phyloP scores from a whole-genome alignment of 345 rosid genomes.

The Gossypium stocksii region DNA sequence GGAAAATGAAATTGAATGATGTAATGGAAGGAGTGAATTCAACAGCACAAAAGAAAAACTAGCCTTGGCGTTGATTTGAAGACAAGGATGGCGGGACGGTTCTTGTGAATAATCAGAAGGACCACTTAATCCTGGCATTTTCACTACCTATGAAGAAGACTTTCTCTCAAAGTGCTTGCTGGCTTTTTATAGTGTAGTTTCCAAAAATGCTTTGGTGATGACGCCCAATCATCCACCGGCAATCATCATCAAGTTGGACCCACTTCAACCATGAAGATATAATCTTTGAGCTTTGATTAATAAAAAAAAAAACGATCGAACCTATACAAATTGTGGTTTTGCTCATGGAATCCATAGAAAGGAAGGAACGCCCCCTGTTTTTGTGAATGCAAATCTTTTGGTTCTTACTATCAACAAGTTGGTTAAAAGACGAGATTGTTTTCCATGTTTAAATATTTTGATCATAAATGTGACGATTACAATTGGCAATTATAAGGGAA shows the following conservation, averaged over 20 bases:
- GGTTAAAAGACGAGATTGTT: no score
- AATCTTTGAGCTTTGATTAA: background rate
- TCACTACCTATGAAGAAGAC: background rate
- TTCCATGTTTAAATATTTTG: no score
- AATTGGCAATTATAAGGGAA: no score
- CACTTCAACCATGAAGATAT: background rate
- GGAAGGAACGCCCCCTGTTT: no score
- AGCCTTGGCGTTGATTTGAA: slow-evolving; percentile 72
- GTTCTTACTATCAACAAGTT: no score
- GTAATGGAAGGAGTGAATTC: background rate
- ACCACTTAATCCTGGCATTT: slow-evolving; percentile 70
- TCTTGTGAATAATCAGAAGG: slow-evolving; percentile 75
- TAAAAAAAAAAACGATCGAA: no score
- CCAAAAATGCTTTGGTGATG: background rate
- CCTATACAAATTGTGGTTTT: no score
- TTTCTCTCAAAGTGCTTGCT: background rate
- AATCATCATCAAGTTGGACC: background rate
- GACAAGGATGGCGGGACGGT: slow-evolving; percentile 70
- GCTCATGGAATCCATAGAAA: no score
- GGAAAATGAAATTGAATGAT: background rate
- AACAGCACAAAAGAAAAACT: background rate
- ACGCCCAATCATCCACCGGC: background rate
- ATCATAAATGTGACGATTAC: no score
- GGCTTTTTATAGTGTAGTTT: background rate
- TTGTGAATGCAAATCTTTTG: no score